Evolutionary conservation across 495 filamentous ascomycete genomes (phyloP).

Genomic region (Penicillium robsamsonii): DNA sequence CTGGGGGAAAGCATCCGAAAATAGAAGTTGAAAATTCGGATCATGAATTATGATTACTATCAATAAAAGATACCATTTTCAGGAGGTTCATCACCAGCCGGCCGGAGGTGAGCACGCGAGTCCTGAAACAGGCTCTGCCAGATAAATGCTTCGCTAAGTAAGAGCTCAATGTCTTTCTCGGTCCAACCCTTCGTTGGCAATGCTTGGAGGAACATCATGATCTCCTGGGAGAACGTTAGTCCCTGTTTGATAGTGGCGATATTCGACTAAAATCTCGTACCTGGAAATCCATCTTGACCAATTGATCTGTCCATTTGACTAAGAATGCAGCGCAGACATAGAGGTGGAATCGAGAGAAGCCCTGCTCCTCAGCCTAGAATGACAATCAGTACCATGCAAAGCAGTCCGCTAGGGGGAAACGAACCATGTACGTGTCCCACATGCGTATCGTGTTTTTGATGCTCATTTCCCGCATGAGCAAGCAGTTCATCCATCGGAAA

Average conservation of each 20-base stretch:
- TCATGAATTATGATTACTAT: conserved; percentile 41
- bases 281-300: conserved; percentile 95
- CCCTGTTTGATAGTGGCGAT: background rate
- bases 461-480: conserved; percentile 95
- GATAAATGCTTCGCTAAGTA: conserved; percentile 93
- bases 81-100: conserved; percentile 41
- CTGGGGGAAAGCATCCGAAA: conserved; percentile 7
- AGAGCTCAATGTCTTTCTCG: conserved; percentile 94
- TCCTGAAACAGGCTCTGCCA: conserved; percentile 93
- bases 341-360: conserved; percentile 95
- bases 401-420: conserved; percentile 17
- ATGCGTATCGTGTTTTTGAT: conserved; percentile 95
- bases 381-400: conserved; percentile 19
- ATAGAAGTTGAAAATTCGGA: conserved; percentile 17
- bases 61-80: conserved; percentile 45
- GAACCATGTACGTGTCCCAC: conserved; percentile 99
- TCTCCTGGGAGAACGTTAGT: conserved; percentile 57
- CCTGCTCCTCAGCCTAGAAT: conserved; percentile 87
- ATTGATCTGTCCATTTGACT: conserved; percentile 96
- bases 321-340: conserved; percentile 98
- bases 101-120: conserved; percentile 76
- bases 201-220: conserved; percentile 99
- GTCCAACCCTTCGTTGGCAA: conserved; percentile 94
- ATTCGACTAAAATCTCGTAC: conserved; percentile 28
- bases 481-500: conserved; percentile 99